Percentiles rank a stretch among this genome's conserved stretches.
These are phyloP conservation scores for Penicillium sp. DNA, from an alignment of 2,329 filamentous ascomycete species.

Conservation along the genomic window DNA sequence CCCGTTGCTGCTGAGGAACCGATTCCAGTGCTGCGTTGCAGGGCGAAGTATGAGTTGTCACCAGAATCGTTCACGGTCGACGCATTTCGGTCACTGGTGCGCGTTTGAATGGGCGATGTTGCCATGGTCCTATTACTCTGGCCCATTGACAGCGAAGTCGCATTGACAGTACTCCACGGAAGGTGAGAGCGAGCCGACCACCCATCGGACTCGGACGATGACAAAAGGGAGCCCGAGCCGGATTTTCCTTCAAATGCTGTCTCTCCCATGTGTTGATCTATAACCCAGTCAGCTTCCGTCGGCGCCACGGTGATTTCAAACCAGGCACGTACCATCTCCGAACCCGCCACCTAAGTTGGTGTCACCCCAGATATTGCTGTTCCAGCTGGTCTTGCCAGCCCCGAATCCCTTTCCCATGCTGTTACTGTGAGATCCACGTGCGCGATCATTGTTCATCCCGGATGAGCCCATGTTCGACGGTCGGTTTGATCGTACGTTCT, in stretches of 20 bases:
- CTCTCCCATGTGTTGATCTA: slow-evolving; percentile 28
- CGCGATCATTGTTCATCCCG: slow-evolving; percentile 31
- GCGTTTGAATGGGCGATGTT: slow-evolving; percentile 55
- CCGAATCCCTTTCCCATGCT: slow-evolving; percentile 43
- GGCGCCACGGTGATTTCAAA: background rate
- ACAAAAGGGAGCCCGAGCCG: slow-evolving; percentile 63
- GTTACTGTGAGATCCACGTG: slow-evolving; percentile 35
- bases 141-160: slow-evolving; percentile 41
- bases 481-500: slow-evolving; percentile 36
- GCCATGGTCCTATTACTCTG: slow-evolving; percentile 43
- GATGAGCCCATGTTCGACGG: slow-evolving; percentile 38
- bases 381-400: slow-evolving; percentile 40
- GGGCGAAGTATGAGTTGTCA: slow-evolving; percentile 45
- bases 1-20: slow-evolving; percentile 25
- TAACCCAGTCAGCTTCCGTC: slow-evolving; percentile 1
- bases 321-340: slow-evolving; percentile 33
- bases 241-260: slow-evolving; percentile 51
- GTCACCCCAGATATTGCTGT: slow-evolving; percentile 51
- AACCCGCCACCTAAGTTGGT: slow-evolving; percentile 43
- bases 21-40: slow-evolving; percentile 43
- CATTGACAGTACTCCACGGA: slow-evolving; percentile 55
- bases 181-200: slow-evolving; percentile 51
- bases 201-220: slow-evolving; percentile 62
- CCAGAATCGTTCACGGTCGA: slow-evolving; percentile 40
- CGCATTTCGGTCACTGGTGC: slow-evolving; percentile 44